Conservation (phyloP, 768 basidiomycete species). For the Lactifluus echinatus region DNA sequence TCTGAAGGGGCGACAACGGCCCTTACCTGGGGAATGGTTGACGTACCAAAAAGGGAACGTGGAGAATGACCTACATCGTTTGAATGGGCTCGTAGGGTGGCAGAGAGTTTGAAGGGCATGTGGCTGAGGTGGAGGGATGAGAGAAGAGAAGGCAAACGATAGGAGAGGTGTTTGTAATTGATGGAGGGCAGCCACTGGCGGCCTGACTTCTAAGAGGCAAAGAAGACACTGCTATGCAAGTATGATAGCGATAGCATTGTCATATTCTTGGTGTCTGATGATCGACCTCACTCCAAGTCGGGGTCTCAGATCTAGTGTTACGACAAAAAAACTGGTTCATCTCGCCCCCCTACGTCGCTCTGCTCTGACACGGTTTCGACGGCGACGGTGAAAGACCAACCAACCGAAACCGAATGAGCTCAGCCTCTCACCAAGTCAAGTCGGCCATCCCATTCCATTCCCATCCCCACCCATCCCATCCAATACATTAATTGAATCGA, state of each 20-base stretch:
- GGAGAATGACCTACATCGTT: conserved; percentile 51
- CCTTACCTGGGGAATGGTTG: conserved; percentile 55
- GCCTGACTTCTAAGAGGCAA: conserved; percentile 3
- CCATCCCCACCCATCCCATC: too few relatives aligned
- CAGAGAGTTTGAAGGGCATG: conserved; percentile 75
- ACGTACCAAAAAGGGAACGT: conserved; percentile 21
- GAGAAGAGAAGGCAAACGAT: conserved; percentile 12
- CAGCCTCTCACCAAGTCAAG: too few relatives aligned
- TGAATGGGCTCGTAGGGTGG: conserved; percentile 59
- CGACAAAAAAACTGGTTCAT: too few relatives aligned
- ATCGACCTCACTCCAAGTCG: background rate
- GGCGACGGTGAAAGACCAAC: too few relatives aligned
- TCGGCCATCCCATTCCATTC: too few relatives aligned
- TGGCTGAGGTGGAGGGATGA: conserved; percentile 1
- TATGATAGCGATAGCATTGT: background rate
- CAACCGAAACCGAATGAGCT: too few relatives aligned
- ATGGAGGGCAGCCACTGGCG: background rate
- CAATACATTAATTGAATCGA: conserved; percentile 1
- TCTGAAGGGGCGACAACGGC: conserved; percentile 69
- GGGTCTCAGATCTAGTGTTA: background rate
- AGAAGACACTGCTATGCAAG: background rate
- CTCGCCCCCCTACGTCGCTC: too few relatives aligned
- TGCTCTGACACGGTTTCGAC: too few relatives aligned
- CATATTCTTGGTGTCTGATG: background rate
- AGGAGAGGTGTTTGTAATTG: conserved; percentile 15